Conservation (phyloP, 352 stramenopile species). For the Pythium inflatum region DNA sequence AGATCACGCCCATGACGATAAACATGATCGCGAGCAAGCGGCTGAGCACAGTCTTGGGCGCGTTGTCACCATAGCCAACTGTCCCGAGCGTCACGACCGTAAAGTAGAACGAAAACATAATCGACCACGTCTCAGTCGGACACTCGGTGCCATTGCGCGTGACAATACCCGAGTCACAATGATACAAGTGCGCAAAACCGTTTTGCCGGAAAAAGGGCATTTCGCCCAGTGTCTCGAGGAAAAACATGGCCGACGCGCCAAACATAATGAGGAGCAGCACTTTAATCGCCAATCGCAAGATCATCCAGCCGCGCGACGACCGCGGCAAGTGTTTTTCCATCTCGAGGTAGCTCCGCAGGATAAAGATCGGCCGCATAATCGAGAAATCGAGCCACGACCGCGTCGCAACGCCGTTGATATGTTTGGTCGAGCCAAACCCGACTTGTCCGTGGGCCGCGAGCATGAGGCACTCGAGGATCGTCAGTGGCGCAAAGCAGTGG, state of each 20-base stretch:
- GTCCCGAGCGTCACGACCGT: conserved; percentile 89
- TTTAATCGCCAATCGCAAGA: conserved; percentile 74
- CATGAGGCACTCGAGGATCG: conserved; percentile 75
- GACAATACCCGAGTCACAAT: conserved; percentile 63
- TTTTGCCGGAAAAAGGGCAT: conserved; percentile 79
- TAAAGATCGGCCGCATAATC: conserved; percentile 83
- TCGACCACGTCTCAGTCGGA: conserved; percentile 72
- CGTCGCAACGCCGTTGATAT: conserved; percentile 56
- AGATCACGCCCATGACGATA: conserved; percentile 85
- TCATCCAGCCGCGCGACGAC: conserved; percentile 82
- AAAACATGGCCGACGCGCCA: conserved; percentile 82
- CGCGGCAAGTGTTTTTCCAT: conserved; percentile 79
- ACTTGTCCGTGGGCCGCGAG: conserved; percentile 78
- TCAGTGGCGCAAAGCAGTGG: conserved; percentile 76
- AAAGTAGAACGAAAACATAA: conserved; percentile 91
- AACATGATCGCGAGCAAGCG: conserved; percentile 87
- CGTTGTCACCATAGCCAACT: conserved; percentile 87
- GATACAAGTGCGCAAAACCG: conserved; percentile 83
- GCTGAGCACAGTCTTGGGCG: conserved; percentile 81
- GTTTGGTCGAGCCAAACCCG: conserved; percentile 69
- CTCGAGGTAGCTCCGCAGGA: conserved; percentile 80
- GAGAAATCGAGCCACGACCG: conserved; percentile 87
- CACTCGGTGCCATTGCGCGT: conserved; percentile 57
- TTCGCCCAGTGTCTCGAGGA: conserved; percentile 86
- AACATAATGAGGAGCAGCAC: conserved; percentile 86